Conservation (phyloP, 306 rosid genomes). For the Begonia masoniana region DNA sequence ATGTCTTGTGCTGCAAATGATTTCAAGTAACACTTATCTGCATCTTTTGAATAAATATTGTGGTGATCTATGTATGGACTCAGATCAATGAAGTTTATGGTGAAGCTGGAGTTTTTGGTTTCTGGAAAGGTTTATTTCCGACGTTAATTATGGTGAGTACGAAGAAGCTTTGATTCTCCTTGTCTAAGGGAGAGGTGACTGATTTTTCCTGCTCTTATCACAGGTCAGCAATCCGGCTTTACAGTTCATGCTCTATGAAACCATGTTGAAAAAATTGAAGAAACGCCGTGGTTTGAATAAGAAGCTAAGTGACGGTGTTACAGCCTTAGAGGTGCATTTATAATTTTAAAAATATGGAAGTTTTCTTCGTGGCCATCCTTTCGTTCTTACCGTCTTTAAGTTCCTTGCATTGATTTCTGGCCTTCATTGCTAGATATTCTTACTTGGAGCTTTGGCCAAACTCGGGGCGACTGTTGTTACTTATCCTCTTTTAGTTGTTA, state of each 20-base stretch:
- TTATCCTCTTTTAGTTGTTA: conserved; percentile 86
- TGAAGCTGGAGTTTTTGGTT: conserved; percentile 73
- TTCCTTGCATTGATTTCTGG: not conserved
- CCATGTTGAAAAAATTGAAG: conserved; percentile 63
- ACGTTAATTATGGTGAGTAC: conserved; percentile 80
- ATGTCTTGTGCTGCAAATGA: too few species aligned
- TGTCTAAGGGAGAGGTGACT: conserved; percentile 15
- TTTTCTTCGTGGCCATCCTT: not conserved
- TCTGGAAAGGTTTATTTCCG: conserved; percentile 94
- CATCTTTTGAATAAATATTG: too few species aligned
- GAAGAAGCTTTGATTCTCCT: conserved; percentile 17
- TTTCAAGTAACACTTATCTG: too few species aligned
- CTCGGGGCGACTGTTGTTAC: conserved; percentile 93
- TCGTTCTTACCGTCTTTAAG: not conserved
- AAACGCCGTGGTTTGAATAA: conserved; percentile 30
- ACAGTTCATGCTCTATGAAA: conserved; percentile 94
- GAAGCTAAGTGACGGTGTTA: conserved; percentile 30
- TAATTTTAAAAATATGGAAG: conserved; percentile 5
- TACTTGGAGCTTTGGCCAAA: conserved; percentile 91
- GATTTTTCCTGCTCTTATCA: conserved; percentile 25
- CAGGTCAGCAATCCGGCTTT: conserved; percentile 98
- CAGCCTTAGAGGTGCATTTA: conserved; percentile 67
- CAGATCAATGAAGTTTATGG: conserved; percentile 77
- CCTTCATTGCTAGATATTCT: conserved; percentile 48
- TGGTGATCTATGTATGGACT: not conserved